Evolutionary conservation across 768 basidiomycete genomes (phyloP), one percentile per base, ranked within the genome.

Genomic region (Amanita phalloides): DNA sequence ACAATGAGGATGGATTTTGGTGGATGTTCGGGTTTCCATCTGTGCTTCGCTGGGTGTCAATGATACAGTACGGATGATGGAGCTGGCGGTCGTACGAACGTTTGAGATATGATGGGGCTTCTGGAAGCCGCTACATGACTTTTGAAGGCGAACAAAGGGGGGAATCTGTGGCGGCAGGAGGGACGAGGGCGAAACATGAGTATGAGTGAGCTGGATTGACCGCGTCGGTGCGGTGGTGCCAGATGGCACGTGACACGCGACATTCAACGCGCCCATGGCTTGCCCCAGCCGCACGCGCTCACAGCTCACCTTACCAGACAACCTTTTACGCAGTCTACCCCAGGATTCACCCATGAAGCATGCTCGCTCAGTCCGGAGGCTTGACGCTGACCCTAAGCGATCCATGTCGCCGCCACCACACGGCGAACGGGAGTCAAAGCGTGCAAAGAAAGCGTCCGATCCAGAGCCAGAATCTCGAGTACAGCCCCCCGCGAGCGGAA

Each of bases 1-100:
- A 90, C 85, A 55, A 90, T 77, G 48, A 90, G 75, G 38, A 88
- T 81, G 41, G 78, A 72, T 60, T 79, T 78, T 39, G 79, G 82
- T 23, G 77, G 71, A 46, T 66, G 61, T 37, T 52, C 51, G 20
- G 51, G 51, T 21, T 26, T 56, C 62, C 60, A 60, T 61, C 74
- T 75, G 61, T 69, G 60, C 67, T 69, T 67, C 55, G 55, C 56
- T 58, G 38, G 59, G 55, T 43, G 60, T 69, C 57, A 70, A 64
- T 28, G 42, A 13, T 39, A 37, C 59, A 48, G 52, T 25, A 26
- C 43, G 49, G 35, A 44, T 30, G 43, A 43, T 21, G 11, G 39
- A 36, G 28, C 8, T 28, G 42, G 20, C 23, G 14, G 4, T 33
- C 39, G 48, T 39, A 66, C 66, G 61, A 62, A 69, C 67, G 61